A percentile compares a stretch with the other conserved stretches of the same genome.
These are phyloP conservation scores for Mollisia scopiformis DNA, from an alignment of 2,329 filamentous ascomycete genomes.

Conservation along the genomic window DNA sequence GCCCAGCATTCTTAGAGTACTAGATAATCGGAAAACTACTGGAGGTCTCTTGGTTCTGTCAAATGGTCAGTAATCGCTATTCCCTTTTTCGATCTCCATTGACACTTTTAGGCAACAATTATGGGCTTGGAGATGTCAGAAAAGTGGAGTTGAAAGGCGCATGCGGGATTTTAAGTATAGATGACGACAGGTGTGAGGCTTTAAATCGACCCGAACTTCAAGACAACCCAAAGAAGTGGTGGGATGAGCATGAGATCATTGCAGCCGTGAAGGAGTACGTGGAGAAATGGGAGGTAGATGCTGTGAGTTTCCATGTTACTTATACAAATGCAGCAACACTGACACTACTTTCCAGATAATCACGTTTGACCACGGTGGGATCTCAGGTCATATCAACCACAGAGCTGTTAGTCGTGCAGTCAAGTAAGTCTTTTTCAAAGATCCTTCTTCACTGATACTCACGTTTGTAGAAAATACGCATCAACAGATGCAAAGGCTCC, in stretches of 20 bases:
- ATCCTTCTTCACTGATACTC: neutral
- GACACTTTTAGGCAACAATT: slow-evolving; percentile 28
- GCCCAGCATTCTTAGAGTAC: slow-evolving; percentile 30
- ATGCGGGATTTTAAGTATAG: slow-evolving; percentile 30
- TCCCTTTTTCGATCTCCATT: neutral
- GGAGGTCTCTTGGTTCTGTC: slow-evolving; percentile 31
- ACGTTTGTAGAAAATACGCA: slow-evolving; percentile 33
- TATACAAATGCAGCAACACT: neutral
- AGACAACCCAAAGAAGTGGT: slow-evolving; percentile 43
- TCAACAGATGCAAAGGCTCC: slow-evolving; percentile 35
- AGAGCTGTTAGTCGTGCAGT: slow-evolving; percentile 43
- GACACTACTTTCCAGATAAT: slow-evolving; percentile 37
- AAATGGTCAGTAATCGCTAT: slow-evolving; percentile 3
- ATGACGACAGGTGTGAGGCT: slow-evolving; percentile 39
- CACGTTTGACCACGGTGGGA: slow-evolving; percentile 44
- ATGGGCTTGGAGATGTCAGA: slow-evolving; percentile 29
- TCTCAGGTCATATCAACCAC: slow-evolving; percentile 45
- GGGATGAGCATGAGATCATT: slow-evolving; percentile 40
- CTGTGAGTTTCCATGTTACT: slow-evolving; percentile 31
- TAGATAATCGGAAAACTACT: slow-evolving; percentile 21
- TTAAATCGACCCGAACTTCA: slow-evolving; percentile 41
- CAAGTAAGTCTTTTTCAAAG: slow-evolving; percentile 33
- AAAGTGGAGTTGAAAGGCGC: slow-evolving; percentile 28
- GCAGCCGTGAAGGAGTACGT: slow-evolving; percentile 39
- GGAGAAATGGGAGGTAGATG: slow-evolving; percentile 41